phyloP scores from a whole-genome alignment of 305 asterid genomes.

The Fraxinus dipetala region DNA sequence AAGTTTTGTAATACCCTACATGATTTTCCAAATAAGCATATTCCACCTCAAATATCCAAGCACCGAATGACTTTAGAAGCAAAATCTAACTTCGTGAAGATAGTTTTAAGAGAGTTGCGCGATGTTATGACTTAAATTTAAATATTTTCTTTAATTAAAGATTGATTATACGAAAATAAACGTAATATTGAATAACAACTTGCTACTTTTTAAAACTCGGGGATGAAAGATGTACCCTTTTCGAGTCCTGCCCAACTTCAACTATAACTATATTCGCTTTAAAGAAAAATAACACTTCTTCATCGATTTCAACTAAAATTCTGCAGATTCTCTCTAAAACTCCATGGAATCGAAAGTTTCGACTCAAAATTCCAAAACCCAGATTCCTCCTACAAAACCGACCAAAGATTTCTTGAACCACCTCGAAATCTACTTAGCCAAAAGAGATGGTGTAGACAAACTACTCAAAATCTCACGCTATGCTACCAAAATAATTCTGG shows the following conservation, averaged over 20 bases:
- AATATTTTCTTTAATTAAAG: not conserved
- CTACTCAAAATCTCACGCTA: conserved; percentile 81
- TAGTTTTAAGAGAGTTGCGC: not conserved
- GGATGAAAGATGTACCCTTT: not conserved
- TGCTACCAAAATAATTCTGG: conserved; percentile 71
- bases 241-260: not conserved
- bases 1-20: too few species aligned
- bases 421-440: conserved; percentile 77
- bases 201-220: not conserved
- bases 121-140: not conserved
- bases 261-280: not conserved
- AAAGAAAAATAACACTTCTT: not conserved
- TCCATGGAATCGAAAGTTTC: conserved; percentile 34
- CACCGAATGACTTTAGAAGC: not conserved
- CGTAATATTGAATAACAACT: not conserved
- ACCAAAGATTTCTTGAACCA: conserved; percentile 57
- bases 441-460: conserved; percentile 92
- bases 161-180: too few species aligned
- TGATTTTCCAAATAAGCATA: too few species aligned
- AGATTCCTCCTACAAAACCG: conserved; percentile 18
- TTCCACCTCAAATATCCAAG: not conserved
- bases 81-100: not conserved
- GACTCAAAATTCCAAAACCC: conserved; percentile 22
- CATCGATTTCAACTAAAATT: not conserved
- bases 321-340: not conserved